Conservation (phyloP, 106 monocot genomes). For the Hemerocallis citrina region DNA sequence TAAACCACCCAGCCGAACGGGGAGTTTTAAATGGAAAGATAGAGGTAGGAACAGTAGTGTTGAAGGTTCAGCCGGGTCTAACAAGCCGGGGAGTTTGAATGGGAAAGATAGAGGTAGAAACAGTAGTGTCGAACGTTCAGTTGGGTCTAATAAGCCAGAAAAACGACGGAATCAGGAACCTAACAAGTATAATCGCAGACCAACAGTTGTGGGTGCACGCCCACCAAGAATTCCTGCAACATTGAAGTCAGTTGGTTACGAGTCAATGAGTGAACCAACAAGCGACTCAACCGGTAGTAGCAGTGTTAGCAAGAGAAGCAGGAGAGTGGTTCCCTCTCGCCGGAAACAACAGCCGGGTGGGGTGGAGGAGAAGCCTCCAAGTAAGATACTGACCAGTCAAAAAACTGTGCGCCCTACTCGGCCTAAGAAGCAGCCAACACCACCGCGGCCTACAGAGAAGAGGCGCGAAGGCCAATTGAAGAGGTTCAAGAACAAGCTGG, state of each 20-base stretch:
- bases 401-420: not conserved
- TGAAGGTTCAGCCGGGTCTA: no score
- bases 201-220: no score
- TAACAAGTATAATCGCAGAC: no score
- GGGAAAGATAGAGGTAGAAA: no score
- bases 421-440: not conserved
- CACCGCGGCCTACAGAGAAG: not conserved
- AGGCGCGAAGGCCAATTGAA: constrained; percentile 25
- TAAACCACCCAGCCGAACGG: not conserved
- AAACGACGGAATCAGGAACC: no score
- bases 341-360: no score
- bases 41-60: no score
- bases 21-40: not conserved
- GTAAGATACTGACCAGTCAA: not conserved
- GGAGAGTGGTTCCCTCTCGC: not conserved
- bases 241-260: not conserved
- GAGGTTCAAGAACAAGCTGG: constrained; percentile 49
- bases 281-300: not conserved
- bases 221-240: not conserved
- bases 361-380: not conserved
- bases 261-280: not conserved
- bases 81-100: no score
- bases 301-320: not conserved
- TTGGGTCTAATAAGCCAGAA: no score
- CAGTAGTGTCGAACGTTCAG: no score